Base-by-base conservation (phyloP, 495 filamentous ascomycete species). In the Penicillium argentinense region DNA sequence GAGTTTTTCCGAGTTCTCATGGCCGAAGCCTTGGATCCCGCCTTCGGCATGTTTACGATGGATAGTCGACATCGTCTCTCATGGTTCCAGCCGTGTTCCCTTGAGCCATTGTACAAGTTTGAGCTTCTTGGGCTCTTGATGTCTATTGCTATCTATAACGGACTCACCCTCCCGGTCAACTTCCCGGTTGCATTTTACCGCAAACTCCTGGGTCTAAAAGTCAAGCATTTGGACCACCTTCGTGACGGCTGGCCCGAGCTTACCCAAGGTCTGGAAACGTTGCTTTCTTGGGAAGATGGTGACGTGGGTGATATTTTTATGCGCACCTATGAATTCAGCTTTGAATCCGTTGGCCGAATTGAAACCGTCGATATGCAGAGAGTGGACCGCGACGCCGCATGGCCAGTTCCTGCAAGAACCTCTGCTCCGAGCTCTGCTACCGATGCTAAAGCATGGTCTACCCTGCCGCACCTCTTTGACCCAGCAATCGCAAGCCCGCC, bases 121-220 rank as follows among this genome's bases (percentile, higher is more conserved):
- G 91, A 98, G 64, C 77, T 97, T 2, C 69, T 96, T 24, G 93
- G 93, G 3, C 62, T 96, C n/a, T 64, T 97, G 33, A 76, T 96
- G 47, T 91, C 86, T 1, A 71, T 98, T 3, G 93, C 93, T n/a
- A 76, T 97, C 14, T 96, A 95, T 68, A 98, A 97, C 52, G 91
- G 91, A 1, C 74, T 96, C 14, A 95, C 89, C 0, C 73, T 98
- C 1, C 92, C 92, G 1, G 73, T 97, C 43, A 95, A 83, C 4
- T 91, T 98, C 49, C 93, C 93, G 5, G 79, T 77, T 38, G 84
- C 83, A 0, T 79, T 97, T 21, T 98, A 98, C 64, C 78, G 81
- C 44, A 88, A 88, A 52, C 74, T 97, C 2, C 76, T 95, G 9
- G 83, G 79, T 2, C 56, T 67, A 6, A 73, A 70, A 36, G 78